Conservation (phyloP, 257 asterid genomes). For the Capsicum rhomboideum region DNA sequence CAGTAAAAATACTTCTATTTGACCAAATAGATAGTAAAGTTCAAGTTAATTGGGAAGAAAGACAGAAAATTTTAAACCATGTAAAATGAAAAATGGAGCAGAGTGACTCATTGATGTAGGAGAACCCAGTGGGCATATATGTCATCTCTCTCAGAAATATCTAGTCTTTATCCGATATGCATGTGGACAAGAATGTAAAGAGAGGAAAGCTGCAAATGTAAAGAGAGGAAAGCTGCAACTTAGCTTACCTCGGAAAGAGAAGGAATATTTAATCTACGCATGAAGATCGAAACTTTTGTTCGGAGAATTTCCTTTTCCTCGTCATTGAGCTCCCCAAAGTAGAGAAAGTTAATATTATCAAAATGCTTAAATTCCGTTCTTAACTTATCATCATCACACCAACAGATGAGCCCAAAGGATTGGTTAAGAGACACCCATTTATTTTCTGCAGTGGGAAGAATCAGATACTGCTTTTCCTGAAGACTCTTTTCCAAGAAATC, state of each 20-base stretch:
- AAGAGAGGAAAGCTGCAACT: neutral
- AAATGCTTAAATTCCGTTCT: slow-evolving; percentile 54
- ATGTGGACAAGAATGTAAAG: neutral
- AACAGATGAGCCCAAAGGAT: slow-evolving; percentile 75
- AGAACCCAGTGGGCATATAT: neutral
- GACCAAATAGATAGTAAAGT: neutral
- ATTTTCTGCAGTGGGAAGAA: slow-evolving; percentile 83
- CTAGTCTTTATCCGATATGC: neutral
- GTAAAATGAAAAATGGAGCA: neutral
- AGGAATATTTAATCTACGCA: slow-evolving; percentile 59
- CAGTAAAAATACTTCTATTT: neutral
- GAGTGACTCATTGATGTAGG: neutral
- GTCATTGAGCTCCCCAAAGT: slow-evolving; percentile 46
- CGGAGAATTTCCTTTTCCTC: slow-evolving; percentile 40
- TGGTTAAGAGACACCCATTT: slow-evolving; percentile 85
- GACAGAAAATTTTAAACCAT: neutral
- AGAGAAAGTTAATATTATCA: slow-evolving; percentile 52
- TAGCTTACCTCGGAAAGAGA: slow-evolving; percentile 60
- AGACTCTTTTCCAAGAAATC: slow-evolving; percentile 51
- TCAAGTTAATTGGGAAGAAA: neutral
- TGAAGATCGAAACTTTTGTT: slow-evolving; percentile 36
- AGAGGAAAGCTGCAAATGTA: neutral
- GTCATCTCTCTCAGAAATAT: neutral
- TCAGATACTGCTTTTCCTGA: slow-evolving; percentile 40
- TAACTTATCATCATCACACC: slow-evolving; percentile 70